These are phyloP conservation scores for Grosmannia huntii DNA, from an alignment of 2,329 filamentous ascomycete species.

Conservation along the genomic window DNA sequence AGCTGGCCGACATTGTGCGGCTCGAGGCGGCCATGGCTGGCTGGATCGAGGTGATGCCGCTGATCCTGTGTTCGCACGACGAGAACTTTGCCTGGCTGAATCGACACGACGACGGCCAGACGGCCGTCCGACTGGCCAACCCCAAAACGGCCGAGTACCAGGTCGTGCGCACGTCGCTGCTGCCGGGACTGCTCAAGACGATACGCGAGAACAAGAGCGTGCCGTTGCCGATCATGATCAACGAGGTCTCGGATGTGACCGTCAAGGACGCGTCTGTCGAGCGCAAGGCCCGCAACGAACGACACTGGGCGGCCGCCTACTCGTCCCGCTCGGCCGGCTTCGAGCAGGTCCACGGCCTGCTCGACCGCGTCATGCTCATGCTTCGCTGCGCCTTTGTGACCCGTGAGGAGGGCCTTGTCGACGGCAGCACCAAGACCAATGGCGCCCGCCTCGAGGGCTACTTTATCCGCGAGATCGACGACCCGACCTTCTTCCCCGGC, in stretches of 20 bases:
- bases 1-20: conserved; percentile 83
- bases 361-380: conserved; percentile 90
- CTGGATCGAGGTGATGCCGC: conserved; percentile 90
- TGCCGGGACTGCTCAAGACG: conserved; percentile 85
- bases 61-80: conserved; percentile 94
- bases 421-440: conserved; percentile 20
- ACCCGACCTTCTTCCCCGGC: conserved; percentile 82
- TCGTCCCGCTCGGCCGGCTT: conserved; percentile 92
- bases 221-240: conserved; percentile 78
- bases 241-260: conserved; percentile 81
- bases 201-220: conserved; percentile 89
- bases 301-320: conserved; percentile 91
- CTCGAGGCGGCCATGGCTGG: conserved; percentile 84
- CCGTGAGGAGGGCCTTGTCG: conserved; percentile 51
- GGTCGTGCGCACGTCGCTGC: conserved; percentile 73
- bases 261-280: conserved; percentile 77
- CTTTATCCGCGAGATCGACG: conserved; percentile 88
- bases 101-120: conserved; percentile 72
- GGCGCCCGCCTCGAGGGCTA: conserved; percentile 42
- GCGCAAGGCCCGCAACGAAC: conserved; percentile 79
- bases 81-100: conserved; percentile 97
- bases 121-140: conserved; percentile 75
- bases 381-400: conserved; percentile 71
- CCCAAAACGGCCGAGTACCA: conserved; percentile 92
- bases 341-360: conserved; percentile 84